Percentiles rank a stretch among this genome's conserved stretches.
Conservation (phyloP, 192 early-diverging fungal species). For the Rhizophlyctis rosea region DNA sequence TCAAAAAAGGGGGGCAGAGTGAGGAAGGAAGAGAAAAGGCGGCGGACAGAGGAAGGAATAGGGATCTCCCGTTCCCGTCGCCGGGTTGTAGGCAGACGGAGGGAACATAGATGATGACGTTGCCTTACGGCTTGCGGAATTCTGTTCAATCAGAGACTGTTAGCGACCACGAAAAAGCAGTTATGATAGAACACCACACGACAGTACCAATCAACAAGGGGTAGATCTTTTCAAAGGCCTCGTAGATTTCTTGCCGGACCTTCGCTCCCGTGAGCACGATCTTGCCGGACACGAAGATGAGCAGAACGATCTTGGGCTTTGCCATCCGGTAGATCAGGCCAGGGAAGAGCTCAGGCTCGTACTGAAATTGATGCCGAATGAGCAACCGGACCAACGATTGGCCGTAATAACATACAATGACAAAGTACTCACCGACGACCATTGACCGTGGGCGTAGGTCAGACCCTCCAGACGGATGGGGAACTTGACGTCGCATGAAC, state of each 20-base stretch:
- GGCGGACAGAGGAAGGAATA: neutral
- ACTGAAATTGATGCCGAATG: no score
- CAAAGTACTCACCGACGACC: conserved; percentile 69
- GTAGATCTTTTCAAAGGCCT: conserved; percentile 97
- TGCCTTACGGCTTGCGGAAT: conserved; percentile 1
- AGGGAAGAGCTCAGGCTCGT: conserved; percentile 99
- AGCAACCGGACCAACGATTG: no score
- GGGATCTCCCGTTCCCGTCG: neutral
- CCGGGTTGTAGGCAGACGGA: no score
- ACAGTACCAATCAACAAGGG: conserved; percentile 72
- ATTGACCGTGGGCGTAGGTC: conserved; percentile 88
- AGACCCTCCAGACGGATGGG: conserved; percentile 97
- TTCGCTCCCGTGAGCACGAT: conserved; percentile 99
- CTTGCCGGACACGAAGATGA: conserved; percentile 99
- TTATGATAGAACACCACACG: no score
- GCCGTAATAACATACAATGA: no score
- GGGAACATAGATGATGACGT: no score
- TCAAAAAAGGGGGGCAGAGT: conserved; percentile 1
- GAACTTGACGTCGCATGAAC: conserved; percentile 98
- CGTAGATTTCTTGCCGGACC: conserved; percentile 95
- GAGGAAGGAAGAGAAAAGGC: neutral
- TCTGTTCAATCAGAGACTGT: conserved; percentile 3
- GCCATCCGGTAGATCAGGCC: conserved; percentile 99
- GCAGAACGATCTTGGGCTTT: conserved; percentile 95
- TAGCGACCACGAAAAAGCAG: neutral